Evolutionary conservation across 108 stramenopile genomes (phyloP).

Genomic region (Epipyxis sp.): DNA sequence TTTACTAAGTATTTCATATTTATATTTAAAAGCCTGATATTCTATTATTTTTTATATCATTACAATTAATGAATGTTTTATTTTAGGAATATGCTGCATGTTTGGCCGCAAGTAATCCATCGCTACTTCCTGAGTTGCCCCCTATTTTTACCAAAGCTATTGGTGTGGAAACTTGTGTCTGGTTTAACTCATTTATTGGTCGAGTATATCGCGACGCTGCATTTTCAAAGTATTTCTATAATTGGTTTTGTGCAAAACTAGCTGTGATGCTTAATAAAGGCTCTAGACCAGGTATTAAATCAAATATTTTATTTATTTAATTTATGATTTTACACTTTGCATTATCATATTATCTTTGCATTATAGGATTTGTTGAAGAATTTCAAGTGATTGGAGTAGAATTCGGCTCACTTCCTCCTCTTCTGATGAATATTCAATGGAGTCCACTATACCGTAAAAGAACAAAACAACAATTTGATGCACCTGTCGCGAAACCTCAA

Average conservation of each 20-base stretch:
- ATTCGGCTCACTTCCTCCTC: conserved; percentile 8
- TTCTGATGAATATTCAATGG: conserved; percentile 27
- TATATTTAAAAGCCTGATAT: too few species aligned
- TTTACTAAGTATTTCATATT: too few species aligned
- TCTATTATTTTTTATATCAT: too few species aligned
- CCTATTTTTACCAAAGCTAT: background rate
- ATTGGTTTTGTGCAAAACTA: conserved; percentile 20
- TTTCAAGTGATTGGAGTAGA: background rate
- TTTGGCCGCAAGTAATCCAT: conserved; percentile 1
- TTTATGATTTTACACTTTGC: too few species aligned
- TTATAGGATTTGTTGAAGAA: background rate
- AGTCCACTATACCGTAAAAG: too few species aligned
- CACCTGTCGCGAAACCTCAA: too few species aligned
- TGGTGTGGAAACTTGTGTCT: conserved; percentile 28
- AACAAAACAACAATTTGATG: too few species aligned
- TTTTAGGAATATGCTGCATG: conserved; percentile 7
- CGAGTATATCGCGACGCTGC: conserved; percentile 26
- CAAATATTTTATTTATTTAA: too few species aligned
- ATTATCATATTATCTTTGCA: too few species aligned
- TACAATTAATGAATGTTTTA: too few species aligned
- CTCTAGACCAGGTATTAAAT: too few species aligned
- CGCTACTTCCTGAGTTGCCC: conserved; percentile 20
- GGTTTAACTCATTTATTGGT: conserved; percentile 27
- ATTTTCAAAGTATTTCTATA: conserved; percentile 5
- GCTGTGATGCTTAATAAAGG: conserved; percentile 23